Evolutionary conservation across 768 basidiomycete species (phyloP).

Genomic region (Coprinopsis cinerea): DNA sequence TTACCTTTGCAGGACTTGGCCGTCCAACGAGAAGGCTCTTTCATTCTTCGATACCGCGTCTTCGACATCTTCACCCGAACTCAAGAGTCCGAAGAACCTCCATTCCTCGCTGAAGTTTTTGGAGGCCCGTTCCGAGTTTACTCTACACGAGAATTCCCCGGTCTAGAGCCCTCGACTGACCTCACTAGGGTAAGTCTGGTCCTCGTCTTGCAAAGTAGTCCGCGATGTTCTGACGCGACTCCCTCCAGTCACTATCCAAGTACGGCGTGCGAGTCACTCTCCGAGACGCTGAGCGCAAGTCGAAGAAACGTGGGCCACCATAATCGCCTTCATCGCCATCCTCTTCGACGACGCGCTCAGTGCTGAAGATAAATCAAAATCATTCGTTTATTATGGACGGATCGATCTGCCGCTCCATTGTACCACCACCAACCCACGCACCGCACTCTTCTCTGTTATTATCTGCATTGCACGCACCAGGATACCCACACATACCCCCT

Average conservation of each 20-base stretch:
- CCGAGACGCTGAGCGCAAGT: slow-evolving; percentile 33
- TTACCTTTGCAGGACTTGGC: slow-evolving; percentile 56
- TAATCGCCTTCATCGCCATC: neutral
- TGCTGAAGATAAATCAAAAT: neutral
- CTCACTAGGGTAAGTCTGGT: slow-evolving; percentile 50
- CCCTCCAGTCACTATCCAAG: slow-evolving; percentile 27
- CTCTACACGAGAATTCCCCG: slow-evolving; percentile 72
- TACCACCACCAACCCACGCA: neutral
- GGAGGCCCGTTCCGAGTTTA: slow-evolving; percentile 66
- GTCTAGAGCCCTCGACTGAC: slow-evolving; percentile 61
- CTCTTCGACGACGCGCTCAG: neutral
- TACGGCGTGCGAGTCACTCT: slow-evolving; percentile 36
- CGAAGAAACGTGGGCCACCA: slow-evolving; percentile 25
- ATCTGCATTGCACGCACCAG: no score
- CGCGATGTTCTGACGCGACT: no score
- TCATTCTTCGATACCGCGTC: slow-evolving; percentile 64
- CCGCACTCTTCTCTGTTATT: neutral
- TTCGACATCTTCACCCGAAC: slow-evolving; percentile 52
- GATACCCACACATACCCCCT: neutral
- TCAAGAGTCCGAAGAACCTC: slow-evolving; percentile 21
- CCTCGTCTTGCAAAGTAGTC: neutral
- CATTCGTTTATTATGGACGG: neutral
- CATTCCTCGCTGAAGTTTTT: slow-evolving; percentile 57
- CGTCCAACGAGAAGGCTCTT: slow-evolving; percentile 59
- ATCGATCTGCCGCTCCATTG: neutral